A percentile compares a stretch with the other conserved stretches of the same genome.
Conservation (phyloP, 2,329 filamentous ascomycete species). For the Trichoderma hamatum region DNA sequence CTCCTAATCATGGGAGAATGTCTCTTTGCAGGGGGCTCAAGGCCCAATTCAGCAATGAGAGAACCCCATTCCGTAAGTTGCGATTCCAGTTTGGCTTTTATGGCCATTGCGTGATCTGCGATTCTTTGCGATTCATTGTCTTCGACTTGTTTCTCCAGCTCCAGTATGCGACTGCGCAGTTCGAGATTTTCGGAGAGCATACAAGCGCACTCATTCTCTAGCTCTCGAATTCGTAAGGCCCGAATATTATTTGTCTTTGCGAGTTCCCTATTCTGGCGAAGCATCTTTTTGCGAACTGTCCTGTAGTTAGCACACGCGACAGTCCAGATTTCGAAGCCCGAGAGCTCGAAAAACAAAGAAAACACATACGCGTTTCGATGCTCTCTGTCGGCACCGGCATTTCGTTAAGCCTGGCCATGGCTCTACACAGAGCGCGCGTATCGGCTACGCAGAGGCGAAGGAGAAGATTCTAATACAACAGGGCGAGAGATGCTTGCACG, state of each 20-base stretch:
- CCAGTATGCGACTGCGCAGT: conserved; percentile 70
- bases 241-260: conserved; percentile 78
- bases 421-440: conserved; percentile 44
- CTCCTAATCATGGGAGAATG: conserved; percentile 47
- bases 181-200: conserved; percentile 79
- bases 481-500: neutral
- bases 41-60: conserved; percentile 67
- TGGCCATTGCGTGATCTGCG: conserved; percentile 67
- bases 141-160: conserved; percentile 68
- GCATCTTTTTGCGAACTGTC: conserved; percentile 76
- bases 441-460: conserved; percentile 21
- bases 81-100: conserved; percentile 70
- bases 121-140: conserved; percentile 61
- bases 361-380: conserved; percentile 68
- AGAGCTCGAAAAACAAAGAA: neutral
- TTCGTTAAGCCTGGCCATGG: conserved; percentile 83
- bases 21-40: conserved; percentile 59
- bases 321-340: conserved; percentile 24
- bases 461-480: neutral
- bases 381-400: conserved; percentile 67
- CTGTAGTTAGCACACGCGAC: conserved; percentile 17
- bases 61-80: conserved; percentile 72
- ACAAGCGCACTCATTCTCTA: conserved; percentile 75
- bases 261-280: conserved; percentile 83
- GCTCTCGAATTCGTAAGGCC: conserved; percentile 72